These are phyloP conservation scores for Solanum clarkiae DNA, from an alignment of 257 asterid genomes.

Conservation along the genomic window DNA sequence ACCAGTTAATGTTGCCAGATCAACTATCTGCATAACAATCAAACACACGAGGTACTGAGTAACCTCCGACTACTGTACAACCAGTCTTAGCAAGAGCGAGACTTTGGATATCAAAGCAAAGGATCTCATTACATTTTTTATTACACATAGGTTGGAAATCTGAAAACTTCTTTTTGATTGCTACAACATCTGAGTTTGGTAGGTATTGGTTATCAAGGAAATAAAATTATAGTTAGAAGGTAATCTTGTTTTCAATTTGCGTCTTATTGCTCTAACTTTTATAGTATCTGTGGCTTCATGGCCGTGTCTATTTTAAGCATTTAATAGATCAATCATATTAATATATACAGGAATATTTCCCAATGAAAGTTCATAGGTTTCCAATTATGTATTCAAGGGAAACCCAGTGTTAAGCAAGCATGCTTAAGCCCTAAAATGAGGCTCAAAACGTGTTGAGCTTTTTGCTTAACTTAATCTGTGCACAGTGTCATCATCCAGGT, in stretches of 20 bases:
- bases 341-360: not conserved
- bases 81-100: not conserved
- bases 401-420: too few species aligned
- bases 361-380: not conserved
- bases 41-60: not conserved
- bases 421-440: too few species aligned
- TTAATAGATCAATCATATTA: not conserved
- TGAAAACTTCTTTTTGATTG: not conserved
- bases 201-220: not conserved
- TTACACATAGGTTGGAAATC: not conserved
- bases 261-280: not conserved
- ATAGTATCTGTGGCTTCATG: not conserved
- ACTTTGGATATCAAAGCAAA: not conserved
- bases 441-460: too few species aligned
- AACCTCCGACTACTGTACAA: not conserved
- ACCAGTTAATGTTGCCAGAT: slow-evolving; percentile 89
- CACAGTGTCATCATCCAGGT: too few species aligned
- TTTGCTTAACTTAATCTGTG: too few species aligned
- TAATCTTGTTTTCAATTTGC: not conserved
- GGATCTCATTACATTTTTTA: not conserved
- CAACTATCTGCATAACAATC: slow-evolving; percentile 52
- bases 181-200: not conserved
- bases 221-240: too few species aligned
- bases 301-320: not conserved
- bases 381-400: not conserved